These are phyloP conservation scores for Boletus austroedulis DNA, from an alignment of 1,284 basidiomycete species.

Conservation along the genomic window DNA sequence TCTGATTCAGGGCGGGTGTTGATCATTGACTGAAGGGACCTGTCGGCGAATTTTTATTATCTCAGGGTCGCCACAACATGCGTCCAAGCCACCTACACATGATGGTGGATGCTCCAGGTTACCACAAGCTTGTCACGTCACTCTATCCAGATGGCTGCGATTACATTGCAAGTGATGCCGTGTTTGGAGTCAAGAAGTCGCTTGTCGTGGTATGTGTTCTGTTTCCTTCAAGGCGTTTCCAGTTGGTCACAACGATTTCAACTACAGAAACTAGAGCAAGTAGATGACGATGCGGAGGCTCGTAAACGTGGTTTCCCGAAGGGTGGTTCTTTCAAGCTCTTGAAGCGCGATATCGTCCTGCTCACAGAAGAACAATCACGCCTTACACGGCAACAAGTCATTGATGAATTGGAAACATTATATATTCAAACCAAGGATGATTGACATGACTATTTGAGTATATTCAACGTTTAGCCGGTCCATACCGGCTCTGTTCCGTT, in stretches of 20 bases:
- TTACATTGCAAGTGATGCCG: conserved; percentile 65
- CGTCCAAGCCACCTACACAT: conserved; percentile 81
- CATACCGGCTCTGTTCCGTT: neutral
- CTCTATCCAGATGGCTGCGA: conserved; percentile 72
- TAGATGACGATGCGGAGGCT: conserved; percentile 53
- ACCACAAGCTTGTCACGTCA: conserved; percentile 69
- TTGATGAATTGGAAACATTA: neutral
- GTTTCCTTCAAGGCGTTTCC: conserved; percentile 16
- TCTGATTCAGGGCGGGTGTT: neutral
- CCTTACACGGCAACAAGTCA: conserved; percentile 3
- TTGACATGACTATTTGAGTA: neutral
- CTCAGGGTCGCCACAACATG: conserved; percentile 69
- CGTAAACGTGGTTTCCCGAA: conserved; percentile 61
- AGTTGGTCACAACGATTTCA: neutral
- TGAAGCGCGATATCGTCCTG: conserved; percentile 62
- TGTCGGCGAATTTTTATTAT: conserved; percentile 60
- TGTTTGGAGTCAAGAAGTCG: conserved; percentile 77
- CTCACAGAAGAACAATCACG: conserved; percentile 44
- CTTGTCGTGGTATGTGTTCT: conserved; percentile 49
- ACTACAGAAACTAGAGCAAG: conserved; percentile 45
- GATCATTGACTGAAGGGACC: conserved; percentile 52
- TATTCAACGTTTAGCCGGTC: neutral
- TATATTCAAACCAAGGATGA: conserved; percentile 4
- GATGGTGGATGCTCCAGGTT: conserved; percentile 67
- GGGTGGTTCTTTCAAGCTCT: conserved; percentile 56